These are phyloP conservation scores for Karstenula rhodostoma DNA, from an alignment of 2,329 filamentous ascomycete genomes.

Conservation along the genomic window DNA sequence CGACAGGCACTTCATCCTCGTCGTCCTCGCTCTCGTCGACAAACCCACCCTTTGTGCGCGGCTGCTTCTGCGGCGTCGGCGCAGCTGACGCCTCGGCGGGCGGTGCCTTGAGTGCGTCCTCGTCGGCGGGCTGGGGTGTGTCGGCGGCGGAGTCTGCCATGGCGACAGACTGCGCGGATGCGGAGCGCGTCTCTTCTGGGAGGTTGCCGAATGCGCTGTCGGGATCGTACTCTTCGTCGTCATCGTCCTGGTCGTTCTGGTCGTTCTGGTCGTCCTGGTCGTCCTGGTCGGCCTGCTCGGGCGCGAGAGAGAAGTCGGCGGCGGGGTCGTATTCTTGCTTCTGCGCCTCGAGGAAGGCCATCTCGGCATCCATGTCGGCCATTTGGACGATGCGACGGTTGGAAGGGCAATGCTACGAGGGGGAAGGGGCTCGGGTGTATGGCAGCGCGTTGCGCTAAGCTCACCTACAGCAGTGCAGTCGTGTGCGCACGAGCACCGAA, in stretches of 20 bases:
- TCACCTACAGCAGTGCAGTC: constrained; percentile 7
- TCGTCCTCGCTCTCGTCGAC: constrained; percentile 69
- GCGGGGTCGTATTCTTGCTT: constrained; percentile 51
- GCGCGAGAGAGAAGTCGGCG: constrained; percentile 47
- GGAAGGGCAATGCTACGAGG: constrained; percentile 14
- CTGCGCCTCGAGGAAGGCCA: constrained; percentile 62
- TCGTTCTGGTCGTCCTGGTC: constrained; percentile 51
- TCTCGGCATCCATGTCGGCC: constrained; percentile 59
- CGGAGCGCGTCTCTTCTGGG: constrained; percentile 21
- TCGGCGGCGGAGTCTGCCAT: constrained; percentile 40
- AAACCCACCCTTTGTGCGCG: constrained; percentile 67
- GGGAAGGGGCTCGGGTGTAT: constrained; percentile 22
- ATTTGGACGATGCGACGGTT: constrained; percentile 14
- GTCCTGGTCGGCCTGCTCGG: constrained; percentile 52
- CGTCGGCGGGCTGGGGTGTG: constrained; percentile 33
- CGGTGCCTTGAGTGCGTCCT: constrained; percentile 34
- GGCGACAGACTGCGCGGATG: constrained; percentile 37
- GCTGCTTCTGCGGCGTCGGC: constrained; percentile 50
- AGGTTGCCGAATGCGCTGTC: constrained; percentile 35
- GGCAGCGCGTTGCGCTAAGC: constrained; percentile 16
- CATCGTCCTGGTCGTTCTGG: constrained; percentile 51
- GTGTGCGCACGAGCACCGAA: constrained; percentile 4
- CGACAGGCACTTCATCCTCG: constrained; percentile 57
- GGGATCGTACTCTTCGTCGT: constrained; percentile 53
- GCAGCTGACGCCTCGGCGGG: constrained; percentile 38